Base-by-base conservation (phyloP, 2,329 filamentous ascomycete species). In the Nemania sp. region DNA sequence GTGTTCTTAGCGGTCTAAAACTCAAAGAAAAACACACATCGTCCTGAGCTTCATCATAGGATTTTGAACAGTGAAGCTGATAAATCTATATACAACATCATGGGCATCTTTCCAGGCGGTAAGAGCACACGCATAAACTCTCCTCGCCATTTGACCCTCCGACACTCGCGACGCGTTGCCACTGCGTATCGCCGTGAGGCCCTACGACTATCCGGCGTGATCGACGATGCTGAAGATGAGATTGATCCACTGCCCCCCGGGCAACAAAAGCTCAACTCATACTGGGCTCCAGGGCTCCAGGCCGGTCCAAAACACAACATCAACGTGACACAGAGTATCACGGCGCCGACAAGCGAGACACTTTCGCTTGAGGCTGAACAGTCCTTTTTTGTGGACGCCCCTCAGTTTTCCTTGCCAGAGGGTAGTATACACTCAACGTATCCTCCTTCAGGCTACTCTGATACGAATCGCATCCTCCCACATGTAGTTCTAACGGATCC, bases 401-500 rank as follows among this genome's bases (percentile, higher is more conserved):
- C 80, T 1, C 77, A 76, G 24, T 83, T 80, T 63, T 67, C 70
- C 0, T 67, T 84, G 1, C 78, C 77, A 0, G 74, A 76, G 1
- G 76, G 75, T 0, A 62, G 58, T 0, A 68, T 85, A 2, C 67
- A 84, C 72, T 80, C 77, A 0, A 59, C 73, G 0, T 84, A 83
- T 68, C 83, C 84, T 0, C 80, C 81, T 0, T 55, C 72, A 0
- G 83, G 82, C 0, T 76, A 82, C 57, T 47, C 67, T 0, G 83
- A 79, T n/a, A 65, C 75, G 1, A 64, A 62, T 4, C 41, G 73
- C 0, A 77, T 80, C 1, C 69, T 85, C 2, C 84, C 83, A 0
- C 83, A 85, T 69, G 70, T 85, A 0, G 80, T 85, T 4, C 74
- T 85, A 22, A 81, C 70, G 1, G 81, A 85, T 66, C 79, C 82